Conservation (phyloP, 2,329 filamentous ascomycete genomes). For the Chaetomiaceae sp. region DNA sequence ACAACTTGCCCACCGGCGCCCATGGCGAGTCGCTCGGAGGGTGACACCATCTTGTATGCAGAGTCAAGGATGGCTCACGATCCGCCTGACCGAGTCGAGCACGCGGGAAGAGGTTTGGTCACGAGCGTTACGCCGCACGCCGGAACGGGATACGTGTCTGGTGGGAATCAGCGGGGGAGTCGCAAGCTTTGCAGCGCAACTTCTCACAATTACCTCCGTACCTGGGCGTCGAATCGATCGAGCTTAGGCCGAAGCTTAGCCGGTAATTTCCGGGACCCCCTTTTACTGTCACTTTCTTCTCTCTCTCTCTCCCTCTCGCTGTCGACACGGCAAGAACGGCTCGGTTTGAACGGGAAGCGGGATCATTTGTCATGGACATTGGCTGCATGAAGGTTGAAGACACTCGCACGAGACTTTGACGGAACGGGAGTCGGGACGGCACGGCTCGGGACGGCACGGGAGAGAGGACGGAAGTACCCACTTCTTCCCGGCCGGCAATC, state of each 20-base stretch:
- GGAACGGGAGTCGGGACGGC: constrained; percentile 9
- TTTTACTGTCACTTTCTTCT: background rate
- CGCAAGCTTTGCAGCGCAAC: too few species aligned
- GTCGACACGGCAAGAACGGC: background rate
- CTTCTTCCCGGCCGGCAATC: constrained; percentile 3
- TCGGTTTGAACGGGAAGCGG: background rate
- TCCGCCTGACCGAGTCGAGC: too few species aligned
- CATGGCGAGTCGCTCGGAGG: too few species aligned
- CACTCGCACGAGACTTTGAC: background rate
- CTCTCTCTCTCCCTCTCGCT: background rate
- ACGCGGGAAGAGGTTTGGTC: too few species aligned
- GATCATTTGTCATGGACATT: background rate
- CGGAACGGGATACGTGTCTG: too few species aligned
- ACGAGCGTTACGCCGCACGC: too few species aligned
- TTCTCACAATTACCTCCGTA: too few species aligned
- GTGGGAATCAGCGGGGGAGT: too few species aligned
- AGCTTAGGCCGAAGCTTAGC: background rate
- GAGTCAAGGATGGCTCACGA: too few species aligned
- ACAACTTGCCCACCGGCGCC: background rate
- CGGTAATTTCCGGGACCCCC: background rate
- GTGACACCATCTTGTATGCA: too few species aligned
- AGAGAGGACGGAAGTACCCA: constrained; percentile 12
- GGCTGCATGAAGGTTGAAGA: background rate
- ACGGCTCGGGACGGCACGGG: constrained; percentile 22
- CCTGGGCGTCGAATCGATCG: too few species aligned